Conservation (phyloP, 2,329 filamentous ascomycete species). For the Arthroderma sp. region DNA sequence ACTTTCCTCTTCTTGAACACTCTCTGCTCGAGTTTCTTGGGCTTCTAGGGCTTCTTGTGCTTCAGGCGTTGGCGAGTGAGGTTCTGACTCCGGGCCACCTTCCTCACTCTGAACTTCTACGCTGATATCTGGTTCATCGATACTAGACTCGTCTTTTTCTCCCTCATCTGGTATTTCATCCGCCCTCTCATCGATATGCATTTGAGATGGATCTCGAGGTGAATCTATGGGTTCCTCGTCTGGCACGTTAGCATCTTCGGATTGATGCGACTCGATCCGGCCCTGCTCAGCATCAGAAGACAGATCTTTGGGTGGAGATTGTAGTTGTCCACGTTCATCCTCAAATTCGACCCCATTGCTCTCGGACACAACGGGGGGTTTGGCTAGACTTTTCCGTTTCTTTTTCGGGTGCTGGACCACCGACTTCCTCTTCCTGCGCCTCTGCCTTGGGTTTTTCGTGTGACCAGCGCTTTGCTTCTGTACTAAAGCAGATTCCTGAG, state of each 20-base stretch:
- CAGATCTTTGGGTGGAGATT: background rate
- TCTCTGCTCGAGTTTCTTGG: background rate
- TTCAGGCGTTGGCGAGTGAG: background rate
- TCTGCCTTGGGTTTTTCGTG: background rate
- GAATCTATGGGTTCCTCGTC: background rate
- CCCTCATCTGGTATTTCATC: background rate
- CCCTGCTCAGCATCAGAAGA: background rate
- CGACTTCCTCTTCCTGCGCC: constrained; percentile 13
- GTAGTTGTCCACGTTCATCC: background rate
- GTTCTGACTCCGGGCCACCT: background rate
- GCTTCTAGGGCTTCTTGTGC: background rate
- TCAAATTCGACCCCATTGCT: background rate
- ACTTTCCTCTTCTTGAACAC: background rate
- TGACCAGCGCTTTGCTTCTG: background rate
- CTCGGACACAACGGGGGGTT: background rate
- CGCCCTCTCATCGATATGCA: background rate
- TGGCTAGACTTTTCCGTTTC: constrained; percentile 8
- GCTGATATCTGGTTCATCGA: background rate
- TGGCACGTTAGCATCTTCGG: background rate
- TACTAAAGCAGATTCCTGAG: background rate
- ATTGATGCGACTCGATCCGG: background rate
- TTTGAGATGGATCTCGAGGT: background rate
- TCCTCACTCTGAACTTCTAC: background rate
- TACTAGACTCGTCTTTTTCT: background rate
- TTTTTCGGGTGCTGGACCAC: constrained; percentile 10